Base-by-base conservation (phyloP, 1,284 basidiomycete species). In the Cryptococcus wingfieldii region DNA sequence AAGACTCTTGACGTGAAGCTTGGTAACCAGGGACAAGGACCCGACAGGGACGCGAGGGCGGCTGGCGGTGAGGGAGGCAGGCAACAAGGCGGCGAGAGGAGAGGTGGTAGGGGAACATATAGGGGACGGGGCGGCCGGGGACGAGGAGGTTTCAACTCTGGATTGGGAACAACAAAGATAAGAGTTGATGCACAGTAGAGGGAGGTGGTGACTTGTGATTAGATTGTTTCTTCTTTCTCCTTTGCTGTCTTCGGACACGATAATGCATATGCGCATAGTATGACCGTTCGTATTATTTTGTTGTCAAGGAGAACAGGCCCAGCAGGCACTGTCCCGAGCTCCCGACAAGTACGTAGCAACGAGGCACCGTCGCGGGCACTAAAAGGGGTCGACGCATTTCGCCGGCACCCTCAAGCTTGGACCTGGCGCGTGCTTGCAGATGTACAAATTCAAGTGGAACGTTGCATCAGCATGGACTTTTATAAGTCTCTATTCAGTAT, bases 1-100 rank as follows among this genome's bases (percentile, higher is more conserved):
- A 95, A 97, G 80, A 80, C 85, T n/a, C 79, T 98, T 51, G 94
- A 98, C 74, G 76, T 83, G 67, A 95, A 95, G 78, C 83, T 95
- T 62, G 90, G 90, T 47, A 83, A 82, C 14, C 78, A 80, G 44
- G 78, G 79, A 31, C 81, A 82, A 18, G 90, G 87, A 83, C 53
- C 47, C 42, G 63, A 62, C 31, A 81, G 82, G 38, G 89, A 89
- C 66, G 63, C 19, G 67, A 66, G 23, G 66, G 70, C 10, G 62
- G 68, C 12, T 65, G 63, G 71, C 27, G 63, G 71, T 45, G 62
- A 64, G 43, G 58, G 64, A 47, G 68, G 69, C 28, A 63, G 67
- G 19, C 31, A 38, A 39, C 45, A 46, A 38, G 31, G 31, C 10
- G 64, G 69, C 23, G 71, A 72, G 61, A 61, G 75, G 56, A 65